Percentiles rank a stretch among this genome's conserved stretches.
Conservation (phyloP, 345 rosid genomes). For the Syzygium grande region DNA sequence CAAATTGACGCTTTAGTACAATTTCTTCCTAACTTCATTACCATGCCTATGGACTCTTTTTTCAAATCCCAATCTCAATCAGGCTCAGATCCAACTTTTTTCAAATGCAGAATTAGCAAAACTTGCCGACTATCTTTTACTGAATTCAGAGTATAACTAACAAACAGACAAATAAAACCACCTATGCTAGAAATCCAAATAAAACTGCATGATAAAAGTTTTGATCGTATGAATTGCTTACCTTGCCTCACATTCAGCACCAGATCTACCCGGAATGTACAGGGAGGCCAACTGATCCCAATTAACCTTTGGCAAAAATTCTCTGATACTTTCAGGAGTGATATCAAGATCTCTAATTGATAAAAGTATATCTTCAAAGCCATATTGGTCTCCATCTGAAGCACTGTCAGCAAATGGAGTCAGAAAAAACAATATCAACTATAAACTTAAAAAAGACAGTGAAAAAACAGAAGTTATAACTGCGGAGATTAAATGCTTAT, state of each 20-base stretch:
- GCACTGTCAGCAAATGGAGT: constrained; percentile 22
- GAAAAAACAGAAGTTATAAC: background rate
- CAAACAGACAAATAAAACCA: background rate
- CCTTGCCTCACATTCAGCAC: constrained; percentile 89
- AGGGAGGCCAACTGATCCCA: constrained; percentile 77
- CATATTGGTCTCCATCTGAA: constrained; percentile 28
- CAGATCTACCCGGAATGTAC: constrained; percentile 49
- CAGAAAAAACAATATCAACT: background rate
- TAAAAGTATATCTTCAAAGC: constrained; percentile 38
- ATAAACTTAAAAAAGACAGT: background rate
- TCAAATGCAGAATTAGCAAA: background rate
- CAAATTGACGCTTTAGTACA: background rate
- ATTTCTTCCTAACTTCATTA: background rate
- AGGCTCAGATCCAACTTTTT: background rate
- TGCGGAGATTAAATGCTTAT: background rate
- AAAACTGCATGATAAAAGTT: background rate
- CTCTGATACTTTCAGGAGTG: constrained; percentile 56
- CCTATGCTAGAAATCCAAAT: background rate
- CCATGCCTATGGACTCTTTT: background rate
- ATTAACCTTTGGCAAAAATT: constrained; percentile 70
- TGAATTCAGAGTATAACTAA: background rate
- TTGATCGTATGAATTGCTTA: constrained; percentile 13
- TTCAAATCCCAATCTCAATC: background rate
- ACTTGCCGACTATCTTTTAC: background rate
- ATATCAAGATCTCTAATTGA: constrained; percentile 64